Conservation (phyloP, 2,329 filamentous ascomycete species). For the Knoxdaviesia capensis region DNA sequence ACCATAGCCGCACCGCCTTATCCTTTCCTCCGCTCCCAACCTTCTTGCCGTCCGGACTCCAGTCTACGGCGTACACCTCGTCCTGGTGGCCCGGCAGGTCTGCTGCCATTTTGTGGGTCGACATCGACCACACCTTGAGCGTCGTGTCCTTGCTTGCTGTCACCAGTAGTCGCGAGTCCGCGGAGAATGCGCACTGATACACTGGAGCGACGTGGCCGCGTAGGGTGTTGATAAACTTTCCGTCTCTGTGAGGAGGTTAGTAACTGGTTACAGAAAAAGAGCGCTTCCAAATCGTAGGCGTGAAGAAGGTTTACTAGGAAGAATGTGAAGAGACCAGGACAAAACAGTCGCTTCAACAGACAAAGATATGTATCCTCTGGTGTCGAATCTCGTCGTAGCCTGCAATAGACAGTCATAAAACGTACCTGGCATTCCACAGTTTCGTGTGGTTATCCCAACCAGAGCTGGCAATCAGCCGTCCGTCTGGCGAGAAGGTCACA, state of each 20-base stretch:
- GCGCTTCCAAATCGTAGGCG: too few relatives aligned
- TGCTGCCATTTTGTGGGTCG: conserved; percentile 56
- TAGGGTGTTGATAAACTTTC: conserved; percentile 69
- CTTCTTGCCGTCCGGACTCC: conserved; percentile 75
- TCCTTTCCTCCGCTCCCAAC: conserved; percentile 89
- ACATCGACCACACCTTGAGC: conserved; percentile 84
- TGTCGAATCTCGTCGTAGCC: too few relatives aligned
- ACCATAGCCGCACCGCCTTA: conserved; percentile 52
- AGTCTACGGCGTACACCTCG: conserved; percentile 87
- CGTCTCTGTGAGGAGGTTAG: conserved; percentile 22
- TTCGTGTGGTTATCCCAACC: conserved; percentile 93
- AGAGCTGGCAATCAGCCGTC: conserved; percentile 66
- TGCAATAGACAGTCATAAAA: neutral
- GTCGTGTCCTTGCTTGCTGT: conserved; percentile 85
- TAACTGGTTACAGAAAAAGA: conserved; percentile 3
- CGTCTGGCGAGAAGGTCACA: conserved; percentile 84
- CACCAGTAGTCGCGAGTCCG: conserved; percentile 75
- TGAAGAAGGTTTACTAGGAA: too few relatives aligned
- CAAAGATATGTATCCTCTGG: too few relatives aligned
- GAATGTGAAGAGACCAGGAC: too few relatives aligned
- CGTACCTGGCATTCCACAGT: conserved; percentile 61
- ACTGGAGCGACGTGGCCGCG: conserved; percentile 78
- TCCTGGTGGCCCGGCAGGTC: conserved; percentile 83
- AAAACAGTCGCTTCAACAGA: too few relatives aligned
- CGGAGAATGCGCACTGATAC: conserved; percentile 82